A percentile compares a stretch with the other conserved stretches of the same genome.
Evolutionary conservation across 106 monocot genomes (phyloP).

Genomic region (Apostasia ramifera): DNA sequence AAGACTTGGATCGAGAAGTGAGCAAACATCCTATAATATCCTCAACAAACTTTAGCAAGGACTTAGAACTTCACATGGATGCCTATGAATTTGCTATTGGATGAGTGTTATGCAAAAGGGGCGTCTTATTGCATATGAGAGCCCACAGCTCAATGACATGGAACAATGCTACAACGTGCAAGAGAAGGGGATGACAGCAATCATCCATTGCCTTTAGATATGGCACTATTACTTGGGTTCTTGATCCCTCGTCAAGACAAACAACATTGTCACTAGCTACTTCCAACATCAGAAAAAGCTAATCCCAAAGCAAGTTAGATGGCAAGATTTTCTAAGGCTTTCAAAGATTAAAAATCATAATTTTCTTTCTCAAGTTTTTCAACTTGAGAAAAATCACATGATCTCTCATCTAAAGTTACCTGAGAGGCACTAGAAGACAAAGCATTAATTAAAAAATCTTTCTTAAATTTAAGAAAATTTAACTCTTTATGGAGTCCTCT

Average conservation of each 20-base stretch:
- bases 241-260: not conserved
- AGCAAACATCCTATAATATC: not conserved
- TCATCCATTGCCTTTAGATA: not conserved
- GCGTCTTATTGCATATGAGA: not conserved
- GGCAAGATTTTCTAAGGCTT: not conserved
- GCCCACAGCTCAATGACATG: not conserved
- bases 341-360: no score
- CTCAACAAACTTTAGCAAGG: not conserved
- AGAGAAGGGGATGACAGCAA: slow-evolving; percentile 3
- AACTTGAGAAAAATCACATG: no score
- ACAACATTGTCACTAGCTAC: not conserved
- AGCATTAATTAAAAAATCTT: no score
- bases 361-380: no score
- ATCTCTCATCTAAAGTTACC: no score
- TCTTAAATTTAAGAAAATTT: no score
- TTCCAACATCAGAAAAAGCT: not conserved
- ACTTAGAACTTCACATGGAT: not conserved
- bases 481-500: no score
- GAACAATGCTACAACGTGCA: not conserved
- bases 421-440: no score
- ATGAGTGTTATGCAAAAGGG: not conserved
- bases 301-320: not conserved
- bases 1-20: not conserved
- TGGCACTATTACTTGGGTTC: not conserved
- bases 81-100: no score